Conservation (phyloP, 2,329 filamentous ascomycete genomes). For the Pseudomassariella vexata region DNA sequence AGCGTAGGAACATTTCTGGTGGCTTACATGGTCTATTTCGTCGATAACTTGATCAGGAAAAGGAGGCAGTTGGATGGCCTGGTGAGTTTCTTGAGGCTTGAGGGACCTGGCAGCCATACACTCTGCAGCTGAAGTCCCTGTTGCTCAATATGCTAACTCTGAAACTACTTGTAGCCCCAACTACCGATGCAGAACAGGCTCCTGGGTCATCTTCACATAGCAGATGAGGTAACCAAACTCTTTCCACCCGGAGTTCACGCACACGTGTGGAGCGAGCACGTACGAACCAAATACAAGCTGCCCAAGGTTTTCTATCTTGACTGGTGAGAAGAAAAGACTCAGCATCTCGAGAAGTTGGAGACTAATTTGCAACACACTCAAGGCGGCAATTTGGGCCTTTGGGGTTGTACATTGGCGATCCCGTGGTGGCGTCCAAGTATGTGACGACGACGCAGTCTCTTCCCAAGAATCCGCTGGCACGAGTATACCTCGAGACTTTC, state of each 20-base stretch:
- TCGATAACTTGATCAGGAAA: conserved; percentile 1
- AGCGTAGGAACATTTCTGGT: conserved; percentile 33
- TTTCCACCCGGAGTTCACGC: conserved; percentile 1
- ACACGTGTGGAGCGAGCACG: background rate
- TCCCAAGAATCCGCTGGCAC: background rate
- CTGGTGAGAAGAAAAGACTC: too few species aligned
- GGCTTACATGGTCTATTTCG: conserved; percentile 10
- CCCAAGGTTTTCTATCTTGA: conserved; percentile 3
- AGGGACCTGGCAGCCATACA: too few species aligned
- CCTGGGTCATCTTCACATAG: conserved; percentile 1
- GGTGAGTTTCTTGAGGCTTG: too few species aligned
- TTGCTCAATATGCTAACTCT: background rate
- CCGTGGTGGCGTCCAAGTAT: conserved; percentile 1
- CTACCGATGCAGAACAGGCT: conserved; percentile 2
- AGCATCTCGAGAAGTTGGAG: too few species aligned
- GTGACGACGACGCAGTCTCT: background rate
- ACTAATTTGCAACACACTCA: too few species aligned
- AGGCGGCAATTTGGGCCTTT: background rate
- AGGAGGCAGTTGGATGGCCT: conserved; percentile 1
- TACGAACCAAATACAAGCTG: background rate
- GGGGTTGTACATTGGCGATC: background rate
- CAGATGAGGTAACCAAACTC: background rate
- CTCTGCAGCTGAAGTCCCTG: background rate
- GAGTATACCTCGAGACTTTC: background rate
- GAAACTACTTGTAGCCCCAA: conserved; percentile 4